Evolutionary conservation across 106 monocot genomes (phyloP), one percentile per base, ranked within the genome.

Genomic region (Xerophyta viscosa): DNA sequence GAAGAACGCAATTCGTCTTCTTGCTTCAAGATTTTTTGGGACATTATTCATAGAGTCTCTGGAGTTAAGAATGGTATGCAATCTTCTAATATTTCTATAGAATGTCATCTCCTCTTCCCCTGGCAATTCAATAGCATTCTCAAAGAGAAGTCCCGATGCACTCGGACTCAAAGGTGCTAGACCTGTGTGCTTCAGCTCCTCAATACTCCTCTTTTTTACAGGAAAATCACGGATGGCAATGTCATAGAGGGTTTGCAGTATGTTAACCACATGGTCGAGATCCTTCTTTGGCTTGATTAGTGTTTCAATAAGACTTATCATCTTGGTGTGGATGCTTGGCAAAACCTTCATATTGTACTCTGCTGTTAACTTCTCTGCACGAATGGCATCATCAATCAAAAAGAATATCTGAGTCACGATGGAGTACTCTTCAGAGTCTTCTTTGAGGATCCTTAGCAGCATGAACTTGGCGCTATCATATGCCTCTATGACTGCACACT

Each of bases 1-100:
- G 61, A 94, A 94, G 65, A 88, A 94, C 30, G 94, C 77, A 30
- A 94, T 81, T 1, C 88, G 70, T 6, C 94, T 71, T 11, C 78
- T 73, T 45, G 94, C 94, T 57, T 94, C 94, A 20, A 94, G 66
- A 63, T 94, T 94, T 69, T 81, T 84, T 1, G 94, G 94, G 8
- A 94, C 81, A 56, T 84, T 69, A 41, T 73, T 84, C 94, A 94
- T 88, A 10, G 84, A 78, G 58, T 94, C 84, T 42, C 66, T 77
- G 7, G 88, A 94, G 7, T 72, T 76, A 8, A 94, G 77, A 47
- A 94, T 94, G 0, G 75, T 94, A 24, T 81, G 69, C 64, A 94
- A 27, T 53, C 94, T 65, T 55, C 80, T 75, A 25, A 73, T 69
- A 23, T 88, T 77, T 64, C 56, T 71, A 20, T 88, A 84, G 66